Evolutionary conservation across 345 rosid species (phyloP), one percentile per base, ranked within the genome.

Genomic region (Ceriops decandra): DNA sequence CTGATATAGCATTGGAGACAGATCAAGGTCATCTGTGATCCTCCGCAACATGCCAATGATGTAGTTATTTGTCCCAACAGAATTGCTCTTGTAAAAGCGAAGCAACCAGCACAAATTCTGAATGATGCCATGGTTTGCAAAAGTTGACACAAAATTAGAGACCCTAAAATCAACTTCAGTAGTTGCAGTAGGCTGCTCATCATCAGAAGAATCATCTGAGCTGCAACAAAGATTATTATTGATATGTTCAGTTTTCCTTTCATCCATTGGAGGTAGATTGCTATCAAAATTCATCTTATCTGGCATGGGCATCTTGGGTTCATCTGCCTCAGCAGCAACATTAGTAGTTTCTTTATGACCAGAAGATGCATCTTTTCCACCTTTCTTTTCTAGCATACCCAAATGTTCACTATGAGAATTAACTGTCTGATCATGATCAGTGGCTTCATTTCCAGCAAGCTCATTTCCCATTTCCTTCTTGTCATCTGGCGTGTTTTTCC

Each of bases 1-100:
- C 99, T 91, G 97, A 86, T 90, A 95, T 77, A 95, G 81, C 97
- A 95, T 91, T 56, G 97, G 97, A 74, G 97, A 76, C 32, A 95
- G 96, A 76, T 85, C 93, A 16, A 91, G 78, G 68, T 90, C 96
- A 74, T 87, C 93, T 30, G 93, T 86, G 74, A 95, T 88, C 76
- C 85, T 86, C 82, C 74, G 82, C 78, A 95, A 71, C 71, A 90
- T 83, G 76, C 86, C 72, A 74, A 91, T 49, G 42, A 90, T 69
- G 74, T 83, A 87, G 78, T 76, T 85, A 75, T 91, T 91, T 42
- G 89, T 88, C 73, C 73, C 77, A 52, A 63, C 65, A 56, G 91
- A 77, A 84, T 91, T 91, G 78, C 80, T 87, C 83, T 83, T 86
- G 77, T 95, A 95, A 76, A 91, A 91, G 74, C 77, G 82, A 22